Conservation (phyloP, 805 yeast genomes). For the Jamesozyma jinghongensis region DNA sequence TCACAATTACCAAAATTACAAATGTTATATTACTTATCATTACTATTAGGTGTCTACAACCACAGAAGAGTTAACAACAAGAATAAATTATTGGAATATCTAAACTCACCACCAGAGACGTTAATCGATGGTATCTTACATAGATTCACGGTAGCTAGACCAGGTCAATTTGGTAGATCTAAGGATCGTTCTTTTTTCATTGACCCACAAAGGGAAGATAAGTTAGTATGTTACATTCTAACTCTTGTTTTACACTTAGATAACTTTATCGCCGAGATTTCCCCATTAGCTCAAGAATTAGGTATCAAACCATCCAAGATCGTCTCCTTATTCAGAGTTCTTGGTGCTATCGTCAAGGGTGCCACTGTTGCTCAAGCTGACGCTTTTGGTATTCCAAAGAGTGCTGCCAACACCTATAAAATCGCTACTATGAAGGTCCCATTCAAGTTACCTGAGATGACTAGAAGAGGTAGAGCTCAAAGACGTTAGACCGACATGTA, state of each 20-base stretch:
- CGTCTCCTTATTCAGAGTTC: constrained; percentile 57
- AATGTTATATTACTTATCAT: constrained; percentile 68
- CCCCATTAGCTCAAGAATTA: constrained; percentile 78
- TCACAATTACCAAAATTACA: constrained; percentile 51
- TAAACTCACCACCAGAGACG: constrained; percentile 63
- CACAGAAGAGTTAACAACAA: constrained; percentile 59
- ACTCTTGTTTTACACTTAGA: constrained; percentile 68
- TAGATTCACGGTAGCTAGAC: constrained; percentile 58
- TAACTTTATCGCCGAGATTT: constrained; percentile 61
- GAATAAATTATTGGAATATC: constrained; percentile 46
- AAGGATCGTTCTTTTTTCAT: constrained; percentile 68
- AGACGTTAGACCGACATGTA: constrained; percentile 8
- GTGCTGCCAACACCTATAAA: constrained; percentile 54
- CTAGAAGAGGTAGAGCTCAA: constrained; percentile 48
- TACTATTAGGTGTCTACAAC: constrained; percentile 70
- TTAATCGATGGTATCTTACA: constrained; percentile 63
- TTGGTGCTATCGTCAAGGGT: constrained; percentile 73
- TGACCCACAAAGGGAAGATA: constrained; percentile 85
- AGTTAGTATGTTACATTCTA: constrained; percentile 68
- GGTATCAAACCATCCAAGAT: constrained; percentile 70
- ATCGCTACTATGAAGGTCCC: constrained; percentile 83
- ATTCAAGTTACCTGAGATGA: constrained; percentile 76
- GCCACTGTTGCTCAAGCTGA: constrained; percentile 69
- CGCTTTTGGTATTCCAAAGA: constrained; percentile 56
- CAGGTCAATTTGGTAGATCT: constrained; percentile 62